Conservation (phyloP, 1,139 yeast genomes). For the Schwanniomyces etchellsii region DNA sequence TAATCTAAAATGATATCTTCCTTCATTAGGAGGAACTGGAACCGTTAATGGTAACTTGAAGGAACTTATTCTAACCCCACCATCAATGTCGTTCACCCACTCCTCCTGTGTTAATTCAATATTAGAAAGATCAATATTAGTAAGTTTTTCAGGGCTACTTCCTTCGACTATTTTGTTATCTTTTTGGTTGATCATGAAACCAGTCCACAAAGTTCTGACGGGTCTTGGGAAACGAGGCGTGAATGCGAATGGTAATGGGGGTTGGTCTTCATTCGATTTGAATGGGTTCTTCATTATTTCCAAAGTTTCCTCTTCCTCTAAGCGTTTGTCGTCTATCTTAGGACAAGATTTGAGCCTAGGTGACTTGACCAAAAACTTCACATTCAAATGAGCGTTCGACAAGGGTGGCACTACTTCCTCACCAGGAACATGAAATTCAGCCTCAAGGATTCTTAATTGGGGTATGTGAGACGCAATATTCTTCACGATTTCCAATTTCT, state of each 20-base stretch:
- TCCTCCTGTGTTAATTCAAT: conserved; percentile 45
- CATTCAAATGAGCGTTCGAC: conserved; percentile 66
- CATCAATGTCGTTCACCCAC: conserved; percentile 36
- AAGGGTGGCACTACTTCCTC: conserved; percentile 71
- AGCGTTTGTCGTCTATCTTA: conserved; percentile 33
- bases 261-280: conserved; percentile 58
- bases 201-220: conserved; percentile 58
- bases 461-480: conserved; percentile 67
- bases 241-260: conserved; percentile 54
- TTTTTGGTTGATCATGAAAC: conserved; percentile 61
- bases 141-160: conserved; percentile 48
- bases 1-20: conserved; percentile 60
- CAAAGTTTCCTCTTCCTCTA: conserved; percentile 46
- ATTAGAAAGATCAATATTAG: conserved; percentile 52
- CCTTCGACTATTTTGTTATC: conserved; percentile 74
- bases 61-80: conserved; percentile 52
- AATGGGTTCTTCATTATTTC: conserved; percentile 72
- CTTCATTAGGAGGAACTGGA: conserved; percentile 67
- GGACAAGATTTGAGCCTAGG: conserved; percentile 59
- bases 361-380: conserved; percentile 74
- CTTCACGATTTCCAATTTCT: conserved; percentile 43
- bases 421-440: conserved; percentile 85
- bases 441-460: conserved; percentile 57
- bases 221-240: conserved; percentile 71
- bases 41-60: conserved; percentile 67